Evolutionary conservation across 768 basidiomycete species (phyloP).

Genomic region (Tylopilus balloui): DNA sequence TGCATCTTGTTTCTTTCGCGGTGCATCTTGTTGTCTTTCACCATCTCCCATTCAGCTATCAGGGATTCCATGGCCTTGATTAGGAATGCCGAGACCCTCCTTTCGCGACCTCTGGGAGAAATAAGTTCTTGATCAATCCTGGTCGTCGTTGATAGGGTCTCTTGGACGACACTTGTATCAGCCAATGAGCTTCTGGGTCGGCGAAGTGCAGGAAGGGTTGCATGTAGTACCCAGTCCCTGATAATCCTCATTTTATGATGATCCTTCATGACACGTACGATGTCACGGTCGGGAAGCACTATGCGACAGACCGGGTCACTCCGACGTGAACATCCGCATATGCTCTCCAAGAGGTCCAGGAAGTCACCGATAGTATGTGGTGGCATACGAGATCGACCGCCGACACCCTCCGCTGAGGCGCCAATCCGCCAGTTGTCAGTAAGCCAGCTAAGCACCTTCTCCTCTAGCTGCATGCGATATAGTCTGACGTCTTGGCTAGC

Average conservation of each 20-base stretch:
- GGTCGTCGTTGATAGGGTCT: constrained; percentile 4
- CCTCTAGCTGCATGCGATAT: constrained; percentile 81
- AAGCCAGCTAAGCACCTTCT: constrained; percentile 82
- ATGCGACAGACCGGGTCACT: constrained; percentile 44
- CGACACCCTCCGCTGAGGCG: constrained; percentile 36
- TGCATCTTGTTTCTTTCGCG: constrained; percentile 31
- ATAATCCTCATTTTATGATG: constrained; percentile 56
- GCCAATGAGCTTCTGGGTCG: constrained; percentile 7
- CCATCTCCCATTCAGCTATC: constrained; percentile 44
- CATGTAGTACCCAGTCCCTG: constrained; percentile 65
- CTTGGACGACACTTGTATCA: background rate
- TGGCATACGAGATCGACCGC: constrained; percentile 42
- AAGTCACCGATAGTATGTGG: constrained; percentile 57
- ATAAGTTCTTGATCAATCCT: constrained; percentile 31
- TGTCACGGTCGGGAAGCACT: constrained; percentile 64
- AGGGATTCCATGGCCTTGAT: constrained; percentile 57
- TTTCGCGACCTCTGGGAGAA: constrained; percentile 55
- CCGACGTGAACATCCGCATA: constrained; percentile 52
- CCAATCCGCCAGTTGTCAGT: constrained; percentile 61
- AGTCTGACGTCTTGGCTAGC: constrained; percentile 79
- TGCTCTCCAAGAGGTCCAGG: constrained; percentile 54
- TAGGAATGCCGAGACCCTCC: constrained; percentile 58
- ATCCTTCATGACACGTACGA: constrained; percentile 58
- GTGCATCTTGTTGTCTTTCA: constrained; percentile 30
- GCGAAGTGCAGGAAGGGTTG: constrained; percentile 49